Base-by-base conservation (phyloP, 2,329 filamentous ascomycete genomes). In the Pezizomycotina sp. region DNA sequence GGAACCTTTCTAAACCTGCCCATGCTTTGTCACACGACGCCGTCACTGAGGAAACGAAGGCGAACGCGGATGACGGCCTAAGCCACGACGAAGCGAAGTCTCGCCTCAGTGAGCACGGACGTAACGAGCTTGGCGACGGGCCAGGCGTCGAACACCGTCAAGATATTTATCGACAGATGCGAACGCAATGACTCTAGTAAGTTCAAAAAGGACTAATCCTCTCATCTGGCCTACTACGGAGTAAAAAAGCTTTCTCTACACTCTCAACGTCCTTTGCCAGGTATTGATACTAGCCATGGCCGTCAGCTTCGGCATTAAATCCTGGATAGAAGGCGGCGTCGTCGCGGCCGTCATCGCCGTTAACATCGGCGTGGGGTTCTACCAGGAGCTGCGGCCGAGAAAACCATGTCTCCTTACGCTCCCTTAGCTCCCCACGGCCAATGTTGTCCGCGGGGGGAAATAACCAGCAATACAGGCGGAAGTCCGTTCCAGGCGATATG, bases 151-250 rank as follows among this genome's bases (percentile, higher is more conserved):
- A 67, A 52, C 65, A 73, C 76, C 62, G 73, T 42, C 50, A 83
- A 74, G 49, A 79, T 83, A 26, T 59, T 83, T 29, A 60, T 77
- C 74, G 75, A 49, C 77, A 83, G 55, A 56, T 14, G 69, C 73
- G 53, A 83, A 83, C 62, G 77, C 77, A 39, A 81, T 82, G 77
- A 77, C 77, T 38, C 57, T 82, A 34, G 38, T 42, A 14, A 36
- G 23, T 24, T 29, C 31, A 25, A 31, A n/a, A n/a, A n/a, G 6
- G 18, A 31, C 29, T 18, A 14, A 12, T 14, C 7, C 6, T 12
- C 12, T 29, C 14, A 28, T 28, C n/a, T n/a, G n/a, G n/a, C n/a
- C n/a, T n/a, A n/a, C n/a, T n/a, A n/a, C n/a, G n/a, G n/a, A n/a
- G n/a, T n/a, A n/a, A n/a, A 15, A 32, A 19, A 15, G 9, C 12